A percentile compares a stretch with the other conserved stretches of the same genome.
These are phyloP conservation scores for Annulohypoxylon nitens DNA, from an alignment of 495 filamentous ascomycete species.

Conservation along the genomic window DNA sequence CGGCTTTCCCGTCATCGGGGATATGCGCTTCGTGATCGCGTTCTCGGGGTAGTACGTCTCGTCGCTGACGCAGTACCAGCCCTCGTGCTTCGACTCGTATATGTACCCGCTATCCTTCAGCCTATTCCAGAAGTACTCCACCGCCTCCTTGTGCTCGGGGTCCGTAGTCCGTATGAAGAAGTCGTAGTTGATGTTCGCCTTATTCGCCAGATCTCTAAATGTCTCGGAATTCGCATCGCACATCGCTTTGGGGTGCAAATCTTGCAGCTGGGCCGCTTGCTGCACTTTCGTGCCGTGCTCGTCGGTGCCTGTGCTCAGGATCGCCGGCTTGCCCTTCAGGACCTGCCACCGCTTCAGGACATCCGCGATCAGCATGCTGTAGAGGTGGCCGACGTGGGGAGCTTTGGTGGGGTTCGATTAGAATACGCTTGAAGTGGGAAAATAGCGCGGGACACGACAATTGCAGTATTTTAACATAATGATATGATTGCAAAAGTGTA, in stretches of 20 bases:
- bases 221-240: slow-evolving; percentile 73
- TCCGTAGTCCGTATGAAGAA: slow-evolving; percentile 94
- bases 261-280: slow-evolving; percentile 77
- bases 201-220: slow-evolving; percentile 77
- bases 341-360: slow-evolving; percentile 92
- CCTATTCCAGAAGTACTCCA: slow-evolving; percentile 90
- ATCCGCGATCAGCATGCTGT: slow-evolving; percentile 91
- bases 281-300: slow-evolving; percentile 99
- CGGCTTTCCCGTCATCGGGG: slow-evolving; percentile 83
- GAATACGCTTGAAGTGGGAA: background rate
- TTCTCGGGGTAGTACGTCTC: slow-evolving; percentile 93
- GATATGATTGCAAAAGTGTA: no score
- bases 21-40: slow-evolving; percentile 77
- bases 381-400: slow-evolving; percentile 95
- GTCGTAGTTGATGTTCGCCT: slow-evolving; percentile 77
- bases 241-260: slow-evolving; percentile 63
- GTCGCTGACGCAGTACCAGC: slow-evolving; percentile 97
- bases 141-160: slow-evolving; percentile 81
- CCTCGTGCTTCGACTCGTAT: slow-evolving; percentile 87
- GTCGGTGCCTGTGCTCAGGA: slow-evolving; percentile 93
- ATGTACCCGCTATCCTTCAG: slow-evolving; percentile 81
- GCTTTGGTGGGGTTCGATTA: slow-evolving; percentile 61
- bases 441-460: background rate
- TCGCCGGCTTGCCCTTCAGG: slow-evolving; percentile 75
- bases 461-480: no score